A percentile compares a stretch with the other conserved stretches of the same genome.
Evolutionary conservation across 352 stramenopile species (phyloP).

Genomic region (Globisporangium acanthophoron): DNA sequence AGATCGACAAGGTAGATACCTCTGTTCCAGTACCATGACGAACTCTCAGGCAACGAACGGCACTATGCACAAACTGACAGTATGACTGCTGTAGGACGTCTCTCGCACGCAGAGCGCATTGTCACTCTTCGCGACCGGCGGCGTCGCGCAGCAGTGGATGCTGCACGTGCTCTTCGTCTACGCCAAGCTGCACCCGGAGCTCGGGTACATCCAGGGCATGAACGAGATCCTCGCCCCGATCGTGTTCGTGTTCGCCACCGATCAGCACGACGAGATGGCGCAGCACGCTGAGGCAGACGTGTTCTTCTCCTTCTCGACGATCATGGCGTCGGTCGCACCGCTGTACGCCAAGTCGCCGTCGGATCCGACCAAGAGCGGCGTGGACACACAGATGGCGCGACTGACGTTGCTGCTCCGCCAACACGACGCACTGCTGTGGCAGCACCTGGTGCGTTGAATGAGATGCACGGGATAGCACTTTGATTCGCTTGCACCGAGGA

Average conservation of each 20-base stretch:
- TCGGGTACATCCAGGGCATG: conserved; percentile 95
- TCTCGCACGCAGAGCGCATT: conserved; percentile 51
- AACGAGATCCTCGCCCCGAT: conserved; percentile 92
- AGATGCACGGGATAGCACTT: no score
- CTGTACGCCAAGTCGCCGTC: conserved; percentile 35
- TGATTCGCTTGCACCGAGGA: no score
- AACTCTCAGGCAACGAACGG: no score
- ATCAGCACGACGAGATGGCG: conserved; percentile 25
- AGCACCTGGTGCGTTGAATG: conserved; percentile 42
- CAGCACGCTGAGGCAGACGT: conserved; percentile 43
- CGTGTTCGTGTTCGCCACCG: conserved; percentile 66
- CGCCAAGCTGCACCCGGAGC: conserved; percentile 65
- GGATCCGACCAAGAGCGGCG: conserved; percentile 43
- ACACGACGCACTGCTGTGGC: conserved; percentile 57
- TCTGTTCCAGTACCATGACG: no score
- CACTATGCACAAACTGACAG: no score
- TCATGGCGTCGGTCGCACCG: conserved; percentile 42
- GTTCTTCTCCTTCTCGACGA: conserved; percentile 43
- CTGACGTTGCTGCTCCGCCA: conserved; percentile 45
- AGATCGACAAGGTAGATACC: conserved; percentile 50
- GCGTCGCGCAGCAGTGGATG: conserved; percentile 62
- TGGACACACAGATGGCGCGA: conserved; percentile 52
- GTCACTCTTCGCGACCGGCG: conserved; percentile 37
- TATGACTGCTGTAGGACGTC: conserved; percentile 32
- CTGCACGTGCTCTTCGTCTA: conserved; percentile 69